These are phyloP conservation scores for Microcyclospora pomicola DNA, from an alignment of 2,329 filamentous ascomycete genomes.

Conservation along the genomic window DNA sequence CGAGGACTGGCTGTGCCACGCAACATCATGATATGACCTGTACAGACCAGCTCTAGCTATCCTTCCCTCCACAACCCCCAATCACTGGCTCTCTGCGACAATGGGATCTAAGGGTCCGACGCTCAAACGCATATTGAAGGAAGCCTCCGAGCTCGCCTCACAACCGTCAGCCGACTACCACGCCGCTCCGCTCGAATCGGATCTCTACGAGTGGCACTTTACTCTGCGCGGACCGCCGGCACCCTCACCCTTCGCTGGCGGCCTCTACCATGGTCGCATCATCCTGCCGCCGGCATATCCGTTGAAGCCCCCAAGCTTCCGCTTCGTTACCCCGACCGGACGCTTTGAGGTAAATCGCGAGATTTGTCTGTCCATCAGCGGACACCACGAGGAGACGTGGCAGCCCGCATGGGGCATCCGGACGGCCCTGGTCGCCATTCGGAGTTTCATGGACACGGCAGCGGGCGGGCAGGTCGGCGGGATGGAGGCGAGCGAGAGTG, in stretches of 20 bases:
- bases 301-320: conserved; percentile 83
- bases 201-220: conserved; percentile 98
- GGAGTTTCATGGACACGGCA: conserved; percentile 88
- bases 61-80: too few relatives aligned
- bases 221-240: conserved; percentile 80
- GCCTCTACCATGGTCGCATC: conserved; percentile 93
- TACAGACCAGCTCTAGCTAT: too few relatives aligned
- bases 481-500: conserved; percentile 57
- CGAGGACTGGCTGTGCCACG: too few relatives aligned
- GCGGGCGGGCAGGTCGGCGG: conserved; percentile 81
- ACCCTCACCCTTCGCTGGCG: conserved; percentile 60
- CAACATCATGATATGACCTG: too few relatives aligned
- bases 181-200: conserved; percentile 69
- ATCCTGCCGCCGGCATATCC: conserved; percentile 81
- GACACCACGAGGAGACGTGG: conserved; percentile 97
- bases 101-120: conserved; percentile 65
- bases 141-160: conserved; percentile 72
- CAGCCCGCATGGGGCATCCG: conserved; percentile 95
- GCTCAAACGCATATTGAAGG: conserved; percentile 76
- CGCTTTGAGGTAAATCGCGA: conserved; percentile 94
- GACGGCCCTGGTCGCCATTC: conserved; percentile 65
- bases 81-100: too few relatives aligned
- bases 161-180: conserved; percentile 75
- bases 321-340: conserved; percentile 81
- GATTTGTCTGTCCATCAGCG: conserved; percentile 87